Conservation (phyloP, 768 basidiomycete genomes). For the Tricholoma flavovirens region DNA sequence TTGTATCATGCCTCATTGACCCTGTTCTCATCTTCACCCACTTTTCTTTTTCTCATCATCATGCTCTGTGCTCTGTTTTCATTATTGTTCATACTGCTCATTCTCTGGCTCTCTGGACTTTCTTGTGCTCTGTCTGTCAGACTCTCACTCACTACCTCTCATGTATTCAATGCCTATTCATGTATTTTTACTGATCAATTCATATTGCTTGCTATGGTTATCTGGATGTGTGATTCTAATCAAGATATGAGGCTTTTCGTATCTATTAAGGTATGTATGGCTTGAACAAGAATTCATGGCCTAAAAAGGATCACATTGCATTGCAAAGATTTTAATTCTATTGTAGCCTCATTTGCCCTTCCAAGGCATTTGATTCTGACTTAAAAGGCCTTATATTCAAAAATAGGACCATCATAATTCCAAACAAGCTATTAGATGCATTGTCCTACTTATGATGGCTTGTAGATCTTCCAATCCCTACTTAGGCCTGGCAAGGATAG, state of each 20-base stretch:
- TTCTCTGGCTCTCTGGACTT: not conserved
- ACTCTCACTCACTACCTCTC: not conserved
- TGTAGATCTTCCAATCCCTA: not conserved
- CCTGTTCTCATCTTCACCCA: too few species aligned
- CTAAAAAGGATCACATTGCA: not conserved
- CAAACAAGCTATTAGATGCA: not conserved
- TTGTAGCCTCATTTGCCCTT: not conserved
- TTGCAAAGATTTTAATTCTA: not conserved
- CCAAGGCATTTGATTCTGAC: not conserved
- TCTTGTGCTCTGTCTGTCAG: not conserved
- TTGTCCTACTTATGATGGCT: not conserved
- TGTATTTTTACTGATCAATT: not conserved
- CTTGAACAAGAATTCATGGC: not conserved
- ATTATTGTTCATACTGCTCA: too few species aligned
- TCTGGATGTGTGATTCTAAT: not conserved
- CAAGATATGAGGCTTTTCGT: too few species aligned
- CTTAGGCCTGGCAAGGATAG: too few species aligned
- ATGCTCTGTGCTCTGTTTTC: not conserved
- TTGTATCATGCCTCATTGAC: too few species aligned
- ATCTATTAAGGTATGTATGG: not conserved
- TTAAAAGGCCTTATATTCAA: not conserved
- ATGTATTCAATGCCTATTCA: too few species aligned
- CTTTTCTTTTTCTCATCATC: too few species aligned
- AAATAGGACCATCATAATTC: not conserved
- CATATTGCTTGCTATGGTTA: not conserved